Base-by-base conservation (phyloP, 2,329 filamentous ascomycete species). In the Xylariaceae sp. region DNA sequence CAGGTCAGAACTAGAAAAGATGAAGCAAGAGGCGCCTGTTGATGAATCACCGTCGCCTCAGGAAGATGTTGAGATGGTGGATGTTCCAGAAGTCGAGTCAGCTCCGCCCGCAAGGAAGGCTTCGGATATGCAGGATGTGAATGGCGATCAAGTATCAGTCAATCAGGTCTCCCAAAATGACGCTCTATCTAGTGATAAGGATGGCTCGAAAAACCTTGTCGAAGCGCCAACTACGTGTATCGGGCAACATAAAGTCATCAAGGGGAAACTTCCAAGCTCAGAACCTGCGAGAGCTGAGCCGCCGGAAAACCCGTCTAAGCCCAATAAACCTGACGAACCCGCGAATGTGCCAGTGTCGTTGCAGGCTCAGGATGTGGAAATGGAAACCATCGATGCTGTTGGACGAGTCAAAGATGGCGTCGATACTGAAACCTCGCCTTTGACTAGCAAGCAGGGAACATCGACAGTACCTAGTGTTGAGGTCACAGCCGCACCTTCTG, bases 1-100 rank as follows among this genome's bases (percentile, higher is more conserved):
- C 41, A 85, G 84, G 64, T 79, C 80, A 0, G 84, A 87, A 57
- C 63, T 86, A 41, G 77, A 81, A 58, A 75, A 80, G 57, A 74
- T 87, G 46, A 76, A 81, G 50, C 69, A 75, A 3, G 74, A 80
- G 40, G 71, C 72, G 26, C 64, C 54, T 14, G 61, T 50, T 1
- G 65, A 67, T 0, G 54, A 65, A 16, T 52, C 65, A 18, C 65
- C 70, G 26, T 65, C 55, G 14, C 42, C 41, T 9, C 65, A 26
- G 47, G 58, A 63, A 6, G 73, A 76, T 54, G 59, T 69, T 16
- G 63, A 72, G 2, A 77, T 79, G 71, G 60, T 60, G 9, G 71
- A 75, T 52, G 65, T 56, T 4, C 49, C 63, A 40, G 56, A 48
- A 19, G 14, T 20, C 40, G 23, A 61, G 14, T 43, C 42, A 9